Evolutionary conservation across 148 eudicot genomes (phyloP).

Genomic region (Rheum nobile): DNA sequence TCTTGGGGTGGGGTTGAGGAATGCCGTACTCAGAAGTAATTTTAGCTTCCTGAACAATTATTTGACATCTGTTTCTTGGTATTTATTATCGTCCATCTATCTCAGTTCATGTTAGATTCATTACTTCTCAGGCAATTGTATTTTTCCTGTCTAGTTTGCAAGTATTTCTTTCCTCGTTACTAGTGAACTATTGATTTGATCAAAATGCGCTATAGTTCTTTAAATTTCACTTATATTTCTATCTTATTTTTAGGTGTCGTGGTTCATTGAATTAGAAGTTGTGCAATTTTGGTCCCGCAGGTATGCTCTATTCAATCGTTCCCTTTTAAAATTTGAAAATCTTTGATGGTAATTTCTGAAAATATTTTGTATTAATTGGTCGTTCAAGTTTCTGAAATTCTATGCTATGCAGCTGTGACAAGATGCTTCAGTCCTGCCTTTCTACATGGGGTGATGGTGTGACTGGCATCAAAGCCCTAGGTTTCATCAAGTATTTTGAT

Average conservation of each 20-base stretch:
- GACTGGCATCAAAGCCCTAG: not conserved
- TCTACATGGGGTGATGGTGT: not conserved
- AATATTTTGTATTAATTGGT: not conserved
- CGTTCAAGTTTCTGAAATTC: not conserved
- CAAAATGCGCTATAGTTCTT: not conserved
- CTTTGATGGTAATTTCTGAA: not conserved
- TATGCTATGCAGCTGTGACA: not conserved
- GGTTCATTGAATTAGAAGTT: conserved; percentile 70
- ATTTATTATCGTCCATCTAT: not conserved
- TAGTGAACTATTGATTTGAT: too few species aligned
- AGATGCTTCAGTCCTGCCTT: not conserved
- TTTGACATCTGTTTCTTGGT: not conserved
- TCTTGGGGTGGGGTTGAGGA: not conserved
- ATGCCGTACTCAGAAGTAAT: not conserved
- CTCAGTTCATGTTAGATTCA: not conserved
- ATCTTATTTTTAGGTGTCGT: conserved; percentile 58
- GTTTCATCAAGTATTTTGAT: not conserved
- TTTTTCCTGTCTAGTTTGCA: not conserved
- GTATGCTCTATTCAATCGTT: conserved; percentile 1
- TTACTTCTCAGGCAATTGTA: not conserved
- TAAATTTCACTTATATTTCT: not conserved
- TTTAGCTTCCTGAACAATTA: not conserved
- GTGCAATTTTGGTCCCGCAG: not conserved
- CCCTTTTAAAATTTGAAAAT: not conserved
- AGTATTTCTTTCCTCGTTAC: not conserved